phyloP scores from a whole-genome alignment of 2,329 filamentous ascomycete species.

The Capronia americana region DNA sequence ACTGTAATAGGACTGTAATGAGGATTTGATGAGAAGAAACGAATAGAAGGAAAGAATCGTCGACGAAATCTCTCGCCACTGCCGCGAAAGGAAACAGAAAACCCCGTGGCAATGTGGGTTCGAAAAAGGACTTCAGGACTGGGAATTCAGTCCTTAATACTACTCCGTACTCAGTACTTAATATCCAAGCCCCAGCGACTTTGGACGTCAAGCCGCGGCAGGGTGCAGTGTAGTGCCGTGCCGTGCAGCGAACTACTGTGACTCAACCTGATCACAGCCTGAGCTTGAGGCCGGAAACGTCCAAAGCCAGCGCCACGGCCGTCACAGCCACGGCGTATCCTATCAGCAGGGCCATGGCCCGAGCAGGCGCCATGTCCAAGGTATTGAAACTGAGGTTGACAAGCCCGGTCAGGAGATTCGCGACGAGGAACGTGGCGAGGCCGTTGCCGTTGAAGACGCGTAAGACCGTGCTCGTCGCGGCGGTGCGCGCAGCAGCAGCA shows the following conservation, averaged over 20 bases:
- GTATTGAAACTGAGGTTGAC: constrained; percentile 89
- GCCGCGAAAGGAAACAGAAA: too few relatives aligned
- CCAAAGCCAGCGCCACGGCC: constrained; percentile 62
- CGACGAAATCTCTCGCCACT: background rate
- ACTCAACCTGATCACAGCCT: constrained; percentile 25
- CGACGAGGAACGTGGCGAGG: constrained; percentile 80
- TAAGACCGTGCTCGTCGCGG: constrained; percentile 77
- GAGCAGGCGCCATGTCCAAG: constrained; percentile 68
- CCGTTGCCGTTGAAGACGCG: constrained; percentile 88
- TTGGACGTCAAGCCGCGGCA: background rate
- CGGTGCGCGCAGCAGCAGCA: too few relatives aligned
- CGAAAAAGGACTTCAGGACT: background rate
- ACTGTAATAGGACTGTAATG: background rate
- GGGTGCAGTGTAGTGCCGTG: background rate
- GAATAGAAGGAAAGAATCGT: background rate
- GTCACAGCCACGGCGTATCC: constrained; percentile 74
- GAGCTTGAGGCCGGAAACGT: constrained; percentile 47
- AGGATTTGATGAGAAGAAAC: background rate
- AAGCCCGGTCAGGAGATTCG: constrained; percentile 86
- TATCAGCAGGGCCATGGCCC: constrained; percentile 76
- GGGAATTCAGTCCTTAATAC: too few relatives aligned
- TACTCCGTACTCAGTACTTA: too few relatives aligned
- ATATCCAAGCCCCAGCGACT: too few relatives aligned
- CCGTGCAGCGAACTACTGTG: background rate
- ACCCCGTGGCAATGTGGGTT: too few relatives aligned